phyloP scores from a whole-genome alignment of 805 yeast species.

The Maudiozyma saulgeensis region DNA sequence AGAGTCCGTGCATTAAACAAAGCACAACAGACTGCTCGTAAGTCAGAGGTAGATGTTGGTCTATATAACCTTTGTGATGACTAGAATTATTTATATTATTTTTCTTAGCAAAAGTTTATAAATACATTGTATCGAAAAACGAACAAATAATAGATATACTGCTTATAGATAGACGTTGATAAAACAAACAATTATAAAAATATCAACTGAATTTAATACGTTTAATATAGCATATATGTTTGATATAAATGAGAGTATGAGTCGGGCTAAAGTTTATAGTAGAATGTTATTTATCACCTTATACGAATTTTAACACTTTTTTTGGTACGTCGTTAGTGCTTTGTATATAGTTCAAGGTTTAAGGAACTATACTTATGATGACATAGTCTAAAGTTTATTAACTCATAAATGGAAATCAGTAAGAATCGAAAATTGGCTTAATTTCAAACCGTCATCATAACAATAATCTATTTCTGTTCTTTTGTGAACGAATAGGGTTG shows the following conservation, averaged over 20 bases:
- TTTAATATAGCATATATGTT: background rate
- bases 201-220: background rate
- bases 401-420: too few relatives aligned
- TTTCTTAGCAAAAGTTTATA: background rate
- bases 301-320: background rate
- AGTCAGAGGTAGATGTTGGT: slow-evolving; percentile 69
- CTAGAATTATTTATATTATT: slow-evolving; percentile 7
- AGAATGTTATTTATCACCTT: background rate
- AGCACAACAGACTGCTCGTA: slow-evolving; percentile 40
- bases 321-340: background rate
- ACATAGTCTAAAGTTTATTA: too few relatives aligned
- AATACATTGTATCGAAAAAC: background rate
- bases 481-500: too few relatives aligned
- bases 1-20: slow-evolving; percentile 70
- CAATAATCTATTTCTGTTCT: too few relatives aligned
- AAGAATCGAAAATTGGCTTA: too few relatives aligned
- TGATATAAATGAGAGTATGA: too few relatives aligned
- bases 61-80: slow-evolving; percentile 51
- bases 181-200: background rate
- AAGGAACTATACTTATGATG: too few relatives aligned
- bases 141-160: background rate
- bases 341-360: background rate
- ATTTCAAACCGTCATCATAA: too few relatives aligned
- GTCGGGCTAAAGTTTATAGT: background rate
- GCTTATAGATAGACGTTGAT: background rate